Percentiles rank a stretch among this genome's conserved stretches.
phyloP scores from a whole-genome alignment of 2,329 filamentous ascomycete species.

The Fusarium solani-melongenae region DNA sequence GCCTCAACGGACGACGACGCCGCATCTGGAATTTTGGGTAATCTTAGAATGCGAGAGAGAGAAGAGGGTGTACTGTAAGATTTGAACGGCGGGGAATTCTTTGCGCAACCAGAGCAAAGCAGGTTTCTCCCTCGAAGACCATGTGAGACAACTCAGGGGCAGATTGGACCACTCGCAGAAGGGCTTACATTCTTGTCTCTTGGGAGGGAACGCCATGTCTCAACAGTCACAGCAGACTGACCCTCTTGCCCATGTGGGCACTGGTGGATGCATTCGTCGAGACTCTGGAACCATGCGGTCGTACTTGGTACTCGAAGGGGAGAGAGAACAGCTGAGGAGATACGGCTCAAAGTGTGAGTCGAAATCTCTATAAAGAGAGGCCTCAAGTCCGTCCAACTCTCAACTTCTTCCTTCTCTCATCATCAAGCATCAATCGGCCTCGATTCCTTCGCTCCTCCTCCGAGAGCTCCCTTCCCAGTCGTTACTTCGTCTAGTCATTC shows the following conservation, averaged over 20 bases:
- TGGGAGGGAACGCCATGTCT: slow-evolving; percentile 37
- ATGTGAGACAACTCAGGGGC: slow-evolving; percentile 41
- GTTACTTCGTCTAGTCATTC: slow-evolving; percentile 41
- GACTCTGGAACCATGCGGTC: neutral
- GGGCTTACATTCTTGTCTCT: slow-evolving; percentile 36
- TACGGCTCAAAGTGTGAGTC: neutral
- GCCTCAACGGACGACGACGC: neutral
- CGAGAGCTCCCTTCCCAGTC: slow-evolving; percentile 44
- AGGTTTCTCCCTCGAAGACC: neutral
- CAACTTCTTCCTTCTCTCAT: slow-evolving; percentile 29
- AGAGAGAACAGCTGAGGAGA: slow-evolving; percentile 10
- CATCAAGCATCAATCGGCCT: slow-evolving; percentile 43
- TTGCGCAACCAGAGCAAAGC: neutral
- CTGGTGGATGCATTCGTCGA: slow-evolving; percentile 35
- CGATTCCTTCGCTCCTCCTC: slow-evolving; percentile 46
- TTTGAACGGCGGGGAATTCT: slow-evolving; percentile 24
- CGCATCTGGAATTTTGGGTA: slow-evolving; percentile 37
- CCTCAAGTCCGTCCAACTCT: slow-evolving; percentile 28
- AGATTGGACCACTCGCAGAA: slow-evolving; percentile 15
- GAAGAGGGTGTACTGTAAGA: neutral
- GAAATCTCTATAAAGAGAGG: slow-evolving; percentile 45
- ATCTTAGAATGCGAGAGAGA: slow-evolving; percentile 24
- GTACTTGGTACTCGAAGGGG: neutral
- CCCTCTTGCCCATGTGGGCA: slow-evolving; percentile 1
- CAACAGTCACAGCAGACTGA: slow-evolving; percentile 23